Conservation (phyloP, 768 basidiomycete genomes). For the Lentinula lateritia region DNA sequence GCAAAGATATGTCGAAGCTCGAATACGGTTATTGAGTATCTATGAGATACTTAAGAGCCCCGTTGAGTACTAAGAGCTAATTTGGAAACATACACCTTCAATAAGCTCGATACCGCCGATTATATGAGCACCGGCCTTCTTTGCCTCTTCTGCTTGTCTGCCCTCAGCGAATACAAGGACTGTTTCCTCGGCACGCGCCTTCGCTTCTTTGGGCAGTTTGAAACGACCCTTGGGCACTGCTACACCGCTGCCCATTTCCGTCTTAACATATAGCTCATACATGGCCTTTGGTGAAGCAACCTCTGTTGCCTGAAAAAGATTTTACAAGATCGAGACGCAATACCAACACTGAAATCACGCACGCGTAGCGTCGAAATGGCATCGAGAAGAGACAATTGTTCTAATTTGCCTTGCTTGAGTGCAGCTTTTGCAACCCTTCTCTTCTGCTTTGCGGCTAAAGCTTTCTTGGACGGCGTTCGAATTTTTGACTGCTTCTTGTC, state of each 20-base stretch:
- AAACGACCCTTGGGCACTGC: slow-evolving; percentile 89
- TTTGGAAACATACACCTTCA: slow-evolving; percentile 61
- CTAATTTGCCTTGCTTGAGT: slow-evolving; percentile 53
- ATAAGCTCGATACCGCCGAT: slow-evolving; percentile 90
- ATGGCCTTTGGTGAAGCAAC: slow-evolving; percentile 70
- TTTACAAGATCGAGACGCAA: slow-evolving; percentile 2
- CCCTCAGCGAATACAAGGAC: slow-evolving; percentile 95
- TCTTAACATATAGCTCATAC: slow-evolving; percentile 78
- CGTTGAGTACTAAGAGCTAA: slow-evolving; percentile 1
- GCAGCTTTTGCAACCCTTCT: slow-evolving; percentile 50
- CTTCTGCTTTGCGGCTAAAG: slow-evolving; percentile 58
- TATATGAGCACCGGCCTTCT: slow-evolving; percentile 80
- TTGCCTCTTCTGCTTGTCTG: slow-evolving; percentile 74
- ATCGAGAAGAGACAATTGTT: slow-evolving; percentile 60
- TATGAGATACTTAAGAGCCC: slow-evolving; percentile 19
- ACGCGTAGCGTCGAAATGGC: slow-evolving; percentile 72
- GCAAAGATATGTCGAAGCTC: slow-evolving; percentile 80
- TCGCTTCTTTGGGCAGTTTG: slow-evolving; percentile 77
- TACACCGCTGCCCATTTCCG: slow-evolving; percentile 70
- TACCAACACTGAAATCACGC: slow-evolving; percentile 1
- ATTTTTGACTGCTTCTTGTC: slow-evolving; percentile 45
- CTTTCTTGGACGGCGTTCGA: slow-evolving; percentile 63
- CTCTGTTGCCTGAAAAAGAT: slow-evolving; percentile 64
- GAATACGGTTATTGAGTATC: slow-evolving; percentile 70
- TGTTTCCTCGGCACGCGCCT: slow-evolving; percentile 61